These are phyloP conservation scores for Leucosporidium yakuticum DNA, from an alignment of 768 basidiomycete genomes.

Conservation along the genomic window DNA sequence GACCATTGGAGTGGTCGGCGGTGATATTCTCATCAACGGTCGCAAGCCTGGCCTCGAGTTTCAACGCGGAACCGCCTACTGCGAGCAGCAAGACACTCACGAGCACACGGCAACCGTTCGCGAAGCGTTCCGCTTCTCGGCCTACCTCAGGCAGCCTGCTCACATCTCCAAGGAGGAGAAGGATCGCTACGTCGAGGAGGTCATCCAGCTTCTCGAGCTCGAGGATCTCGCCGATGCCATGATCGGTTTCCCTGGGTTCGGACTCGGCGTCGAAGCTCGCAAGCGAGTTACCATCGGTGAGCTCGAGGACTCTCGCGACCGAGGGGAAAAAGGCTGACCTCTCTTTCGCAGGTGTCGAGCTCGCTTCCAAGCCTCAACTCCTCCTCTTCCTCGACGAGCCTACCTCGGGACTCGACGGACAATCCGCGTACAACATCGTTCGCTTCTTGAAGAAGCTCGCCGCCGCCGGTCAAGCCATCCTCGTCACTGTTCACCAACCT, in stretches of 20 bases:
- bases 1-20: constrained; percentile 47
- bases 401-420: constrained; percentile 55
- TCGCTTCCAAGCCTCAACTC: constrained; percentile 63
- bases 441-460: constrained; percentile 68
- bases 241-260: constrained; percentile 46
- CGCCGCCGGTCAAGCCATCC: constrained; percentile 73
- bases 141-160: constrained; percentile 45
- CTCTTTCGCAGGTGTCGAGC: constrained; percentile 49
- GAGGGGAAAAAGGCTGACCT: constrained; percentile 46
- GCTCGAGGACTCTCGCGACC: constrained; percentile 35
- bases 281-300: constrained; percentile 48
- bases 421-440: constrained; percentile 45
- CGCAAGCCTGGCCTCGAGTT: constrained; percentile 43
- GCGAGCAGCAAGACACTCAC: constrained; percentile 43
- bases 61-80: constrained; percentile 43
- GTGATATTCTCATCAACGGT: constrained; percentile 47
- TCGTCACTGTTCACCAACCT: constrained; percentile 67
- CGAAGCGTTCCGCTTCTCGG: constrained; percentile 47
- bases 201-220: constrained; percentile 46
- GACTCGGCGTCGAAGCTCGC: constrained; percentile 46
- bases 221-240: constrained; percentile 48
- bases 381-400: constrained; percentile 85
- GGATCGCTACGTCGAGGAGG: constrained; percentile 45
- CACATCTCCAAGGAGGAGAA: constrained; percentile 43
- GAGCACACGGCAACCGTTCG: constrained; percentile 45